A percentile compares a stretch with the other conserved stretches of the same genome.
phyloP scores from a whole-genome alignment of 257 asterid genomes.

The Solanum chilense region DNA sequence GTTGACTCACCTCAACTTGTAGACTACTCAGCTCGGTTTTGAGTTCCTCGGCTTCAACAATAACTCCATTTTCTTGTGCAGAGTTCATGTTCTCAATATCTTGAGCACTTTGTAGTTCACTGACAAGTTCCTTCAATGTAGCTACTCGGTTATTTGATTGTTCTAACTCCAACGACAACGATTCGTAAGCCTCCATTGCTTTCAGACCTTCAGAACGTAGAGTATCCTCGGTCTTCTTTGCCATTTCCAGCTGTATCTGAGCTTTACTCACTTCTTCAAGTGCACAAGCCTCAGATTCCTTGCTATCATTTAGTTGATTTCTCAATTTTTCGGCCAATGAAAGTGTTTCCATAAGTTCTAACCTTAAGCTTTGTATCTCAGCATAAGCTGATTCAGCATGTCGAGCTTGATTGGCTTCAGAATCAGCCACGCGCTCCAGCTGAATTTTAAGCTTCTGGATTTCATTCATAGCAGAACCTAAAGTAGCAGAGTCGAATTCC shows the following conservation, averaged over 20 bases:
- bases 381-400: slow-evolving; percentile 61
- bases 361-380: slow-evolving; percentile 49
- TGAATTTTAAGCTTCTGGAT: slow-evolving; percentile 65
- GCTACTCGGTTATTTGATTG: slow-evolving; percentile 33
- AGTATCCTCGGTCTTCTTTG: slow-evolving; percentile 39
- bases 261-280: slow-evolving; percentile 42
- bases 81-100: slow-evolving; percentile 6
- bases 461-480: slow-evolving; percentile 66
- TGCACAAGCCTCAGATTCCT: slow-evolving; percentile 52
- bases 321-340: slow-evolving; percentile 47
- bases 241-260: slow-evolving; percentile 46
- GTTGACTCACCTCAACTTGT: slow-evolving; percentile 32
- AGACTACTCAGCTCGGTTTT: slow-evolving; percentile 19
- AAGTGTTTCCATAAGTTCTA: slow-evolving; percentile 50
- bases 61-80: slow-evolving; percentile 5
- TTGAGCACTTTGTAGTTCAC: slow-evolving; percentile 31
- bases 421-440: slow-evolving; percentile 41
- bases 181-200: slow-evolving; percentile 24
- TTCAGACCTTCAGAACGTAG: slow-evolving; percentile 31
- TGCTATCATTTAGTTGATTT: slow-evolving; percentile 44
- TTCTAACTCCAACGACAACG: slow-evolving; percentile 47
- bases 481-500: slow-evolving; percentile 55
- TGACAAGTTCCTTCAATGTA: slow-evolving; percentile 46
- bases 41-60: slow-evolving; percentile 9
- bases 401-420: slow-evolving; percentile 59